Evolutionary conservation across 148 eudicot genomes (phyloP), one percentile per base, ranked within the genome.

Genomic region (Camellia japonica): DNA sequence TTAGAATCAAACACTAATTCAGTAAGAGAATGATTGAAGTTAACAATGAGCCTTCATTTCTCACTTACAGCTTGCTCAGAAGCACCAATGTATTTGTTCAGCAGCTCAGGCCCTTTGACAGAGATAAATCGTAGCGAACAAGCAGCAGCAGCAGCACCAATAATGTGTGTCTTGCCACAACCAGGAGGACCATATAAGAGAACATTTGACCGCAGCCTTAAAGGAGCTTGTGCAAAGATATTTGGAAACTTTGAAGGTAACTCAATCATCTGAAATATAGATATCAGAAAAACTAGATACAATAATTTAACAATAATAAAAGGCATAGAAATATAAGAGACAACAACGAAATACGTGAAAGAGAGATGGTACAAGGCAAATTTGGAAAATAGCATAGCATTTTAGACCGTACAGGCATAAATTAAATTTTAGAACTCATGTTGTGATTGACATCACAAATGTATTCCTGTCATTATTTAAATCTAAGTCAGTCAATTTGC

Each of bases 141-240:
- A 72, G 99, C 97, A 30, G 97, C 93, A 73, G 99, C 99, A 74
- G 98, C 97, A 82, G 99, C 97, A 79, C 99, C 99, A 84, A 95
- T 95, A 86, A 95, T 87, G 80, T 95, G 97, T 30, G 99, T 95
- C 88, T 95, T 95, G 73, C 99, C 99, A 86, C 99, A 95, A 63
- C 99, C 99, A 89, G 99, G 99, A 75, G 99, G 97, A 41, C 99
- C 99, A 83, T 93, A 95, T 79, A 95, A 84, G 75, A 95, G 97
- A 79, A 93, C 92, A 89, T 95, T 95, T 79, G 99, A 90, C 56
- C 99, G 90, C 85, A 95, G 66, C 86, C 99, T 90, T 58, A 95
- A 73, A 68, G 97, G 99, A 78, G 91, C 89, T 87, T 92, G 91
- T 64, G 91, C 85, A 85, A 95, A 95, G 52, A 95, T 86, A 85